Evolutionary conservation across 352 stramenopile genomes (phyloP), one percentile per base, ranked within the genome.

Genomic region (Phytophthora pluvialis): DNA sequence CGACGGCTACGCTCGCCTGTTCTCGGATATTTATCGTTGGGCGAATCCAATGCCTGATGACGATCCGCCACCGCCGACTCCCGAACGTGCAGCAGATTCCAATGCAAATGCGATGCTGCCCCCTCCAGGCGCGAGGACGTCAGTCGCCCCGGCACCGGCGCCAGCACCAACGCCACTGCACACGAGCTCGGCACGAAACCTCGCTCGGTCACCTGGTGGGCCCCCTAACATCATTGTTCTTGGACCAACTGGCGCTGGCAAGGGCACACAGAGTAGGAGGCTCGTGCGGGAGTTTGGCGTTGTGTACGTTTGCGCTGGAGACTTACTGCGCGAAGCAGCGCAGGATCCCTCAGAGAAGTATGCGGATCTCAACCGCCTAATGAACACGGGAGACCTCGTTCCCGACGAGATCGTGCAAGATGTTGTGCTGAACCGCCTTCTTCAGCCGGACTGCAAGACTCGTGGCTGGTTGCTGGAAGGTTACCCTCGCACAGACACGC

Each of bases 401-500:
- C 95, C 97, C 0, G 96, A 99, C 67, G 72, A 96, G 8, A 67
- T 99, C 9, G 98, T 99, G 55, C 88, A 98, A 54, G 75, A 97
- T 67, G 62, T 93, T 50, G 77, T 94, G 9, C 54, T 91, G 28
- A 80, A 89, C 49, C 80, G 96, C 0, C 77, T 99, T 1, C 48
- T 72, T 32, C 67, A 97, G 60, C 51, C 78, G 2, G 95, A 99
- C 73, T 98, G 95, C 70, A 69, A 83, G 32, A 51, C 77, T 48
- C 81, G 77, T 16, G 97, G 97, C 8, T 99, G 94, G 90, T 78
- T 99, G 12, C 71, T 99, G 0, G 96, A 99, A 64, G 97, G 97
- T 5, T 99, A 98, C 64, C 97, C 97, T 3, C 88, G 94, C 39
- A 99, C 95, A 7, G 81, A 89, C 33, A 85, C 79, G 15, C 94